Evolutionary conservation across 768 basidiomycete species (phyloP).

Genomic region (Terana coerulea): DNA sequence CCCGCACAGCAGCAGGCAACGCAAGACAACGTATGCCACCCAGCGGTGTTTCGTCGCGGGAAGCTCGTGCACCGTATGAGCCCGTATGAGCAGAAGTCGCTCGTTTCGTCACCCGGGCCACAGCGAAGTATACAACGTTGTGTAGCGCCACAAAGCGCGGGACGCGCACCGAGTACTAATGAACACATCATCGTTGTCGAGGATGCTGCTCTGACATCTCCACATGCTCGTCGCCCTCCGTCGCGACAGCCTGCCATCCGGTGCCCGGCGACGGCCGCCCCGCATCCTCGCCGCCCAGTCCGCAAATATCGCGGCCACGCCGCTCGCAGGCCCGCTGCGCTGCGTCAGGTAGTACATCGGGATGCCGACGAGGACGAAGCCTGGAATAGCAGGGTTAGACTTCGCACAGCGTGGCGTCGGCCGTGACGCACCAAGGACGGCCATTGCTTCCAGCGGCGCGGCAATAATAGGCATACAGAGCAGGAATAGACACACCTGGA

Average conservation of each 20-base stretch:
- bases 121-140: neutral
- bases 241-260: constrained; percentile 79
- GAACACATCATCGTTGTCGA: neutral
- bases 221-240: constrained; percentile 60
- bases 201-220: constrained; percentile 53
- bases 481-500: constrained; percentile 81
- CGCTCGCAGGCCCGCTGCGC: constrained; percentile 36
- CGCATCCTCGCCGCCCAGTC: constrained; percentile 43
- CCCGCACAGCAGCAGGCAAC: too few species aligned
- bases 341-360: constrained; percentile 83
- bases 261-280: constrained; percentile 51
- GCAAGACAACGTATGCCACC: neutral
- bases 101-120: neutral
- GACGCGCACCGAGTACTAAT: neutral
- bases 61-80: neutral
- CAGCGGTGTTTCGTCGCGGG: neutral
- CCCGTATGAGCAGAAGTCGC: neutral
- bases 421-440: constrained; percentile 68
- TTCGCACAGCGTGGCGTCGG: neutral
- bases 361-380: constrained; percentile 73
- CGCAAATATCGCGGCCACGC: constrained; percentile 36
- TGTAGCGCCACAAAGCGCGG: too few species aligned
- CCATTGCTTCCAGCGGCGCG: constrained; percentile 82
- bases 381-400: constrained; percentile 23
- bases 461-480: constrained; percentile 94